Percentiles rank a stretch among this genome's conserved stretches.
These are phyloP conservation scores for Pestalotiopsis sp. DNA, from an alignment of 2,329 filamentous ascomycete genomes.

Conservation along the genomic window DNA sequence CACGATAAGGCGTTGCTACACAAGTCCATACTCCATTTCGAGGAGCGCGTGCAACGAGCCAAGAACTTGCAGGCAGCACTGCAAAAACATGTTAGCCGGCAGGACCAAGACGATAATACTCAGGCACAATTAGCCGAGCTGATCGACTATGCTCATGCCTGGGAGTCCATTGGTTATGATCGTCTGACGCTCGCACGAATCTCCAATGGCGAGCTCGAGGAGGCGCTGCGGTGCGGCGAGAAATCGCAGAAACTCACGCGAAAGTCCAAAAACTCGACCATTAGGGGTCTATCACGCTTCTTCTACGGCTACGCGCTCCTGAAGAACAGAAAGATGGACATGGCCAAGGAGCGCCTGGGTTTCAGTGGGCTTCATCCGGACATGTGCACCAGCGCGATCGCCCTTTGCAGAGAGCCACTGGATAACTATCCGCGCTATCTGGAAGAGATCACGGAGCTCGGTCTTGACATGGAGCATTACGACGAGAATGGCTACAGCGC, in stretches of 20 bases:
- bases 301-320: constrained; percentile 2
- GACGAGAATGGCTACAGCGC: constrained; percentile 9
- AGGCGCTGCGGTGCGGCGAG: background rate
- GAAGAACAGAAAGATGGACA: background rate
- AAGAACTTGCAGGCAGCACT: background rate
- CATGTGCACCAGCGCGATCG: background rate
- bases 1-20: background rate
- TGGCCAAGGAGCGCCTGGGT: background rate
- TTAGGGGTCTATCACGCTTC: constrained; percentile 3
- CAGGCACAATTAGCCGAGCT: background rate
- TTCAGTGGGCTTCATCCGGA: background rate
- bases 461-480: background rate
- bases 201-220: background rate
- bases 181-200: background rate
- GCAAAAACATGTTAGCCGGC: background rate
- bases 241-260: background rate
- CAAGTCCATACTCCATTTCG: background rate
- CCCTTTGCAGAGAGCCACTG: constrained; percentile 2
- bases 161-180: background rate
- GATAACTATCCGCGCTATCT: background rate
- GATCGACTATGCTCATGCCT: background rate
- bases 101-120: background rate
- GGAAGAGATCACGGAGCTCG: background rate
- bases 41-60: background rate
- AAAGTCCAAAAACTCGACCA: background rate